Percentiles rank a stretch among this genome's conserved stretches.
These are phyloP conservation scores for Exophiala calicioides DNA, from an alignment of 2,329 filamentous ascomycete species.

Conservation along the genomic window DNA sequence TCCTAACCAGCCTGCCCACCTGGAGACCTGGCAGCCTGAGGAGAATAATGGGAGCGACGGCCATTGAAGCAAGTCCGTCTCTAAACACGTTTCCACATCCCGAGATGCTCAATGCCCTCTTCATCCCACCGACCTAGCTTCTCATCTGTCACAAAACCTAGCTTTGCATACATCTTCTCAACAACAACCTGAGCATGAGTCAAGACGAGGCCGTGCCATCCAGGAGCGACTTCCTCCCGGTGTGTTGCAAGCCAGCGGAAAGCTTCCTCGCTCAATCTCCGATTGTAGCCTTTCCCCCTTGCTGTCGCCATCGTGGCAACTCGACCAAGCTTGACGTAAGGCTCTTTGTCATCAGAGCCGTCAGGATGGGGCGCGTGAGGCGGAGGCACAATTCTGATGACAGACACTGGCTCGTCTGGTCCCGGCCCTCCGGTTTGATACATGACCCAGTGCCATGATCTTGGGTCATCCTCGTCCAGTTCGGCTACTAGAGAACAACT, in stretches of 20 bases:
- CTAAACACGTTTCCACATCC: constrained; percentile 68
- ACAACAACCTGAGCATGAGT: constrained; percentile 75
- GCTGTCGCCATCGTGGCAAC: constrained; percentile 69
- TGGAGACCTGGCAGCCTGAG: no score
- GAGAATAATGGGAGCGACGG: no score
- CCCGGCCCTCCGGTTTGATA: constrained; percentile 55
- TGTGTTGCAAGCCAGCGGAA: constrained; percentile 68
- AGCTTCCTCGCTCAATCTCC: constrained; percentile 66
- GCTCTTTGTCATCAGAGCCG: constrained; percentile 52
- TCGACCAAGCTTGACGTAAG: constrained; percentile 80
- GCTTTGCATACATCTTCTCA: constrained; percentile 64
- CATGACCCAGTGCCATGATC: constrained; percentile 84
- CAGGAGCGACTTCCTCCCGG: constrained; percentile 46
- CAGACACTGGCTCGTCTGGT: constrained; percentile 62
- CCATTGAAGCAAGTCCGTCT: background rate
- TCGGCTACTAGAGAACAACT: constrained; percentile 65
- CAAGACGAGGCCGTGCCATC: constrained; percentile 74
- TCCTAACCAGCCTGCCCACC: no score
- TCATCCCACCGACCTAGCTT: constrained; percentile 76
- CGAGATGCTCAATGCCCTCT: constrained; percentile 80
- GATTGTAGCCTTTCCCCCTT: constrained; percentile 65
- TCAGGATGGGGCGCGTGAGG: constrained; percentile 65
- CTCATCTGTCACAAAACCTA: constrained; percentile 74
- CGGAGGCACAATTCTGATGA: constrained; percentile 78
- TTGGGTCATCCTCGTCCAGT: constrained; percentile 75